Evolutionary conservation across 2,329 filamentous ascomycete species (phyloP), one percentile per base, ranked within the genome.

Genomic region (Cladophialophora psammophila): DNA sequence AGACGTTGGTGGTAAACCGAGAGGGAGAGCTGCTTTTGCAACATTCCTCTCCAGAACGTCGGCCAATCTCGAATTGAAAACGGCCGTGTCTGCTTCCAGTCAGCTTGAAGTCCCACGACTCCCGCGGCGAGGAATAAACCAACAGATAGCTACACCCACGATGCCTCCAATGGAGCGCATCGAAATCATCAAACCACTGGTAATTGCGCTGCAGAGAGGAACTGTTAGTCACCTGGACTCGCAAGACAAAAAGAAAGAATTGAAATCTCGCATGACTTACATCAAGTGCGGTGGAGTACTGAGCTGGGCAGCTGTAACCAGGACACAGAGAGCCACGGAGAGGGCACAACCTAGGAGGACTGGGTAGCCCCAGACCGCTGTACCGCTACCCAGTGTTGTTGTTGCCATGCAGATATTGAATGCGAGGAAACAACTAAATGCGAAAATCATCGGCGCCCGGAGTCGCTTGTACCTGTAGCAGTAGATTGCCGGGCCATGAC

Each of bases 211-310:
- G 35, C n/a, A n/a, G n/a, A n/a, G n/a, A n/a, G n/a, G n/a, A n/a
- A n/a, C n/a, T n/a, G n/a, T n/a, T n/a, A n/a, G n/a, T n/a, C n/a
- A n/a, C n/a, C n/a, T n/a, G n/a, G n/a, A n/a, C n/a, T n/a, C n/a
- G n/a, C n/a, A n/a, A n/a, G n/a, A n/a, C n/a, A n/a, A n/a, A n/a
- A n/a, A n/a, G n/a, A n/a, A n/a, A n/a, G n/a, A 40, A 8, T 6
- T 20, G 57, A 34, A n/a, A 18, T 18, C 13, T 15, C 5, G 36
- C 3, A 38, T 8, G 3, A 54, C 60, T 62, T 13, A 62, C 60
- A 69, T 69, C 15, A 66, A 18, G 15, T 63, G 48, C 9, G 67
- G 55, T 10, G 67, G 67, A 20, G 67, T 50, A 61, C 60, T 67
- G 6, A 69, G 48, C 42, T 69, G 67, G 18, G 64, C 67, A 6